phyloP scores from a whole-genome alignment of 306 rosid genomes.

The Aeschynomene evenia region DNA sequence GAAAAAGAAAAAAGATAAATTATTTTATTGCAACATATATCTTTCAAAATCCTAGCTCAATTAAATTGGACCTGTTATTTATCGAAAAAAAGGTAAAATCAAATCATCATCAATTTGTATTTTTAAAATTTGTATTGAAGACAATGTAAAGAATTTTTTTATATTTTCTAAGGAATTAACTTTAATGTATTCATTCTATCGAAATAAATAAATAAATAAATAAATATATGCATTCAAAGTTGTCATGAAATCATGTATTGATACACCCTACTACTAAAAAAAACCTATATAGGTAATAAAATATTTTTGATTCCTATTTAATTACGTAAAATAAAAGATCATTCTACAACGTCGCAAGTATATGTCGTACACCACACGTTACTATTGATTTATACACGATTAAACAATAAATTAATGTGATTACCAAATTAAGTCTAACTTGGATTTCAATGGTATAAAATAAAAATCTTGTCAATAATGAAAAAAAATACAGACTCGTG shows the following conservation, averaged over 20 bases:
- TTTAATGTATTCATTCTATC: no score
- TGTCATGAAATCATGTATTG: no score
- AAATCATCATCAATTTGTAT: no score
- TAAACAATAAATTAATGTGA: background rate
- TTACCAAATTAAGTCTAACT: background rate
- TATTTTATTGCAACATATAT: background rate
- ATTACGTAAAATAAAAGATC: background rate
- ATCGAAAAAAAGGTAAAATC: no score
- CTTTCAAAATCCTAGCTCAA: background rate
- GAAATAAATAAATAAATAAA: no score
- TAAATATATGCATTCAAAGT: no score
- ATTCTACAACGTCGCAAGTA: background rate
- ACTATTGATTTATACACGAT: background rate
- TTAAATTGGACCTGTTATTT: conserved; percentile 9
- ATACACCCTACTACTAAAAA: no score
- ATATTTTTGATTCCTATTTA: background rate
- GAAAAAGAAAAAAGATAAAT: background rate
- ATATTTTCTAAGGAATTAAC: no score
- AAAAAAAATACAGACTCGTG: background rate
- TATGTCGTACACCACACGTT: background rate
- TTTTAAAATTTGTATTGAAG: no score
- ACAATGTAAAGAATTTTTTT: no score
- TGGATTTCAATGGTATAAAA: background rate
- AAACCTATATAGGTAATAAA: no score
- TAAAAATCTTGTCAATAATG: background rate